Evolutionary conservation across 2,329 filamentous ascomycete genomes (phyloP), one percentile per base, ranked within the genome.

Genomic region (Domatiomyces catenatus): DNA sequence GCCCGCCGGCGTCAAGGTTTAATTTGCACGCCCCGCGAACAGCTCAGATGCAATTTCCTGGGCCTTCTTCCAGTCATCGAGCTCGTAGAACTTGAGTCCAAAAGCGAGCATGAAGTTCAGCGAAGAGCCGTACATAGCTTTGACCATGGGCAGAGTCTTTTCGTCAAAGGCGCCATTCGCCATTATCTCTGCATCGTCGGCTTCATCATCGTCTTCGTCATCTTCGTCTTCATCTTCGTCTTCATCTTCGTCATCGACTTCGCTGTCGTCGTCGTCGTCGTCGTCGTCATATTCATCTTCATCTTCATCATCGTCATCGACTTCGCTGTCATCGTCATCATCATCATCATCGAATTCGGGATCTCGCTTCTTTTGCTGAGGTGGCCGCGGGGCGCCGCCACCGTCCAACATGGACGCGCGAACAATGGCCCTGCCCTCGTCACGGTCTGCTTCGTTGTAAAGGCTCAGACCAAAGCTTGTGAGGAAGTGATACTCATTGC

Each of bases 361-460:
- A 43, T 52, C 36, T n/a, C 48, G 50, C 20, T 53, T 49, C n/a
- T n/a, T n/a, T n/a, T n/a, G n/a, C n/a, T n/a, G n/a, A n/a, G n/a
- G n/a, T 42, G 52, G 44, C 20, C 51, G 39, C 42, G n/a, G n/a
- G n/a, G n/a, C n/a, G n/a, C n/a, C n/a, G 42, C 19, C 28, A 45
- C 52, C 53, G 50, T 53, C 49, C 18, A 51, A 42, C 61, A 65
- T 65, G n/a, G 66, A 44, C 8, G 47, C 52, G n/a, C 61, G 56
- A 20, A 62, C 43, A 26, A 68, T 62, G 3, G 7, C 10, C 7
- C 64, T 54, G 4, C 66, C 66, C 47, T 67, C 60, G 47, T 58
- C 63, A 26, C 67, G 65, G 49, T 69, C 62, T 44, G 68, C 63
- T 2, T 68, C 64, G 7, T 66, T 62, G 53, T 63, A 53, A 46